Evolutionary conservation across 2,329 filamentous ascomycete species (phyloP).

Genomic region (Penicillium polonicum): DNA sequence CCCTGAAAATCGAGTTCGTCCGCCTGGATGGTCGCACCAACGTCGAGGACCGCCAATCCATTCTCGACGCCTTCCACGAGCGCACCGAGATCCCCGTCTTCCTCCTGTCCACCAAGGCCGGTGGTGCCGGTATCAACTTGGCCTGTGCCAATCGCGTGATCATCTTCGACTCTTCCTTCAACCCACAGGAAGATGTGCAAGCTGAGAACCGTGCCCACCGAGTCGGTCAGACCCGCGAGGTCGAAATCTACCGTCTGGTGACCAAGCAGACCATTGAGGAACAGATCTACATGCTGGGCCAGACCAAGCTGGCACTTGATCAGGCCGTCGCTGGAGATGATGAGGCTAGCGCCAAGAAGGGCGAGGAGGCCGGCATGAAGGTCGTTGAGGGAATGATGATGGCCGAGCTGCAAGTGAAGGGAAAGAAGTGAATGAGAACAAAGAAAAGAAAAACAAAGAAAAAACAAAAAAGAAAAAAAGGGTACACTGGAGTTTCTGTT

Average conservation of each 20-base stretch:
- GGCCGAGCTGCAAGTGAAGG: slow-evolving; percentile 35
- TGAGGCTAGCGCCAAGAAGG: slow-evolving; percentile 51
- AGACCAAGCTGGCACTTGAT: slow-evolving; percentile 90
- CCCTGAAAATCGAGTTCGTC: slow-evolving; percentile 70
- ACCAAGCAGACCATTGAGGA: slow-evolving; percentile 84
- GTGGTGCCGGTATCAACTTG: slow-evolving; percentile 95
- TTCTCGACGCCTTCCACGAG: slow-evolving; percentile 83
- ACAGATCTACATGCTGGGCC: slow-evolving; percentile 84
- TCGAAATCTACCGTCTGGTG: slow-evolving; percentile 86
- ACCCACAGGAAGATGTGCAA: slow-evolving; percentile 97
- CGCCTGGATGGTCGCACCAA: slow-evolving; percentile 83
- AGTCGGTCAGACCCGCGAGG: slow-evolving; percentile 84
- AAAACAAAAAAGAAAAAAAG: neutral
- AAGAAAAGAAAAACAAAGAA: slow-evolving; percentile 3
- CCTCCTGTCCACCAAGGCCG: slow-evolving; percentile 86
- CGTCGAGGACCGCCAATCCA: slow-evolving; percentile 77
- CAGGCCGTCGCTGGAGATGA: slow-evolving; percentile 65
- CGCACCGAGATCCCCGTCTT: slow-evolving; percentile 81
- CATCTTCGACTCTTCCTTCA: slow-evolving; percentile 96
- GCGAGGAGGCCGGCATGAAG: slow-evolving; percentile 51
- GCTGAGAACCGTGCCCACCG: slow-evolving; percentile 96
- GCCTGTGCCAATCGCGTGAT: slow-evolving; percentile 96
- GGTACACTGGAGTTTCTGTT: neutral
- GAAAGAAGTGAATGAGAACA: slow-evolving; percentile 11
- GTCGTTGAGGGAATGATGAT: slow-evolving; percentile 52